A percentile compares a stretch with the other conserved stretches of the same genome.
Evolutionary conservation across 352 stramenopile genomes (phyloP).

Genomic region (Proteromonas lacertae): DNA sequence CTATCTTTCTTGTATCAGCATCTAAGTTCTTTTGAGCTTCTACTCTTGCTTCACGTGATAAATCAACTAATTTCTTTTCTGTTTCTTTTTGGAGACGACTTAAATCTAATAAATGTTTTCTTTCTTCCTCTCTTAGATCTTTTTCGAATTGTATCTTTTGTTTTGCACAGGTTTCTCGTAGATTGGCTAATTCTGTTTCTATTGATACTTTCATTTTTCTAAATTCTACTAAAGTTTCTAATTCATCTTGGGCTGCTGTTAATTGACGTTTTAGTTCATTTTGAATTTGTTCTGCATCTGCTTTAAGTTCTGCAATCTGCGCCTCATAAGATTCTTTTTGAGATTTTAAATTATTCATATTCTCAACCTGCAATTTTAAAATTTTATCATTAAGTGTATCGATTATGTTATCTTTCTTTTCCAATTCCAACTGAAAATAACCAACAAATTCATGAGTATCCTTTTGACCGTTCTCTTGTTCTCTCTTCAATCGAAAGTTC

Average conservation of each 20-base stretch:
- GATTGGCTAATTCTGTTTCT: conserved; percentile 16
- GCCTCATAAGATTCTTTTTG: neutral
- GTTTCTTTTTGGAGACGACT: conserved; percentile 16
- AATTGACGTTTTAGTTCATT: neutral
- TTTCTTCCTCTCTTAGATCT: conserved; percentile 24
- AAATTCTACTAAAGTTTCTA: neutral
- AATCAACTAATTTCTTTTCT: conserved; percentile 9
- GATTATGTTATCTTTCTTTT: conserved; percentile 21
- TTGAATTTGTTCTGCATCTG: neutral
- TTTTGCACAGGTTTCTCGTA: conserved; percentile 10
- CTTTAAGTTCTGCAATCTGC: neutral
- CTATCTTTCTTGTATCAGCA: conserved; percentile 8
- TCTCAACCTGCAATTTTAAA: conserved; percentile 2
- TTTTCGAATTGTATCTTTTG: conserved; percentile 25
- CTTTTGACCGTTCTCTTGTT: too few relatives aligned
- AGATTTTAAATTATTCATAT: neutral
- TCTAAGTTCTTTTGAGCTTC: conserved; percentile 13
- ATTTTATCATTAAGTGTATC: conserved; percentile 36
- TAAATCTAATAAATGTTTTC: conserved; percentile 18
- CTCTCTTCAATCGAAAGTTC: too few relatives aligned
- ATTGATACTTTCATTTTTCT: conserved; percentile 14
- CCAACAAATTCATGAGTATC: conserved; percentile 66
- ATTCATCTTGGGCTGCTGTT: neutral
- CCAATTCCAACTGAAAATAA: conserved; percentile 63
- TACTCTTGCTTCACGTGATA: conserved; percentile 10